These are phyloP conservation scores for Didymella lethalis DNA, from an alignment of 2,329 filamentous ascomycete genomes.

Conservation along the genomic window DNA sequence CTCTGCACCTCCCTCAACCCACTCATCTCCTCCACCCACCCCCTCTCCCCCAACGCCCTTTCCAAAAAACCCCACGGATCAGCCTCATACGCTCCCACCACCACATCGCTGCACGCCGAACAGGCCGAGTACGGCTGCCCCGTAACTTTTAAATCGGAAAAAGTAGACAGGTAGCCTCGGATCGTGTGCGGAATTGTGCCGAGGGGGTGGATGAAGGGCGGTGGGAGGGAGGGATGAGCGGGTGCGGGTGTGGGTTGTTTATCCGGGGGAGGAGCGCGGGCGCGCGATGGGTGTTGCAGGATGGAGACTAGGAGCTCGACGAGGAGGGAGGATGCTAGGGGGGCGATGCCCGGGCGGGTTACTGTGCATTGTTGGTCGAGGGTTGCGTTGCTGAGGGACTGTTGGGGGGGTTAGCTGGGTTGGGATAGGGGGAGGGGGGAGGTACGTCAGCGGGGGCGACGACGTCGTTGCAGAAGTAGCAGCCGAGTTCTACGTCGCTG, in stretches of 20 bases:
- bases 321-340: slow-evolving; percentile 87
- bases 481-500: slow-evolving; percentile 76
- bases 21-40: slow-evolving; percentile 80
- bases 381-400: slow-evolving; percentile 94
- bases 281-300: slow-evolving; percentile 70
- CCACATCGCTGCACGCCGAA: slow-evolving; percentile 77
- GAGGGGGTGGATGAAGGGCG: slow-evolving; percentile 65
- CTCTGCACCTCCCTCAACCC: slow-evolving; percentile 73
- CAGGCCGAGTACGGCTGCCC: slow-evolving; percentile 81
- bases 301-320: slow-evolving; percentile 90
- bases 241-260: slow-evolving; percentile 4
- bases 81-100: slow-evolving; percentile 71
- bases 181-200: slow-evolving; percentile 81
- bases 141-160: slow-evolving; percentile 75
- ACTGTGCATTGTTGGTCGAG: slow-evolving; percentile 98
- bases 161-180: slow-evolving; percentile 77
- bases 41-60: slow-evolving; percentile 74
- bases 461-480: slow-evolving; percentile 99
- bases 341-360: slow-evolving; percentile 88
- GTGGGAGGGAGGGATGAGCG: slow-evolving; percentile 42
- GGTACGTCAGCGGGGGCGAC: slow-evolving; percentile 91
- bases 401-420: not conserved
- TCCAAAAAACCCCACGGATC: slow-evolving; percentile 81
- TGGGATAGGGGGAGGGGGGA: slow-evolving; percentile 2
- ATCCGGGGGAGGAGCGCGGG: slow-evolving; percentile 43